A percentile compares a stretch with the other conserved stretches of the same genome.
Evolutionary conservation across 83 land plant species (phyloP).

Genomic region (Thuja plicata): DNA sequence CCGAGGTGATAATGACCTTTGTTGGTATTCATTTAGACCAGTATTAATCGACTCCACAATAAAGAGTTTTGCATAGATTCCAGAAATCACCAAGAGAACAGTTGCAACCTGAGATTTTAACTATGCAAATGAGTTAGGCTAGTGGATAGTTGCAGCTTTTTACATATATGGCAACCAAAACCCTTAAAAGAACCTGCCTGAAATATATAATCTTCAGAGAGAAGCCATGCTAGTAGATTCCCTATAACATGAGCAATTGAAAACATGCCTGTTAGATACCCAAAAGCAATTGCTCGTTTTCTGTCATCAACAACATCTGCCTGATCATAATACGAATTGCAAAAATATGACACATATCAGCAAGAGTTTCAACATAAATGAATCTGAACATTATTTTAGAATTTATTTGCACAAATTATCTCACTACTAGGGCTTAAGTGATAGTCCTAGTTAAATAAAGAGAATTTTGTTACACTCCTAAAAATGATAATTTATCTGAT

Average conservation of each 20-base stretch:
- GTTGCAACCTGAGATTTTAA: conserved; percentile 49
- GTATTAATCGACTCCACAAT: conserved; percentile 42
- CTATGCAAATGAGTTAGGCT: background rate
- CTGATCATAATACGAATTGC: conserved; percentile 18
- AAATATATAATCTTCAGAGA: conserved; percentile 55
- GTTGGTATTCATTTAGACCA: conserved; percentile 19
- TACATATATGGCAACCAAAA: background rate
- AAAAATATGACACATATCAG: background rate
- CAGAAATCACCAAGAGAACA: conserved; percentile 34
- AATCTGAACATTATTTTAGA: background rate
- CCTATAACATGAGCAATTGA: conserved; percentile 66
- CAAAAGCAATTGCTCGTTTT: conserved; percentile 55
- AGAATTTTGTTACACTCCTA: background rate
- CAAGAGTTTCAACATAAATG: background rate
- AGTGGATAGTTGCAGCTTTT: background rate
- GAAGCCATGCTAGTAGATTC: conserved; percentile 54
- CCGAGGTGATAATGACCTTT: conserved; percentile 13
- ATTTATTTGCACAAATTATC: background rate
- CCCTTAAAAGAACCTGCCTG: conserved; percentile 24
- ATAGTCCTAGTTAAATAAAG: background rate
- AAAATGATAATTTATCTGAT: background rate
- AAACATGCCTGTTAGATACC: conserved; percentile 60
- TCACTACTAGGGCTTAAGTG: background rate
- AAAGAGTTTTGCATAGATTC: conserved; percentile 52
- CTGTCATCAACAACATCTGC: conserved; percentile 49